phyloP scores from a whole-genome alignment of 345 rosid genomes.

The Gossypium arboreum region DNA sequence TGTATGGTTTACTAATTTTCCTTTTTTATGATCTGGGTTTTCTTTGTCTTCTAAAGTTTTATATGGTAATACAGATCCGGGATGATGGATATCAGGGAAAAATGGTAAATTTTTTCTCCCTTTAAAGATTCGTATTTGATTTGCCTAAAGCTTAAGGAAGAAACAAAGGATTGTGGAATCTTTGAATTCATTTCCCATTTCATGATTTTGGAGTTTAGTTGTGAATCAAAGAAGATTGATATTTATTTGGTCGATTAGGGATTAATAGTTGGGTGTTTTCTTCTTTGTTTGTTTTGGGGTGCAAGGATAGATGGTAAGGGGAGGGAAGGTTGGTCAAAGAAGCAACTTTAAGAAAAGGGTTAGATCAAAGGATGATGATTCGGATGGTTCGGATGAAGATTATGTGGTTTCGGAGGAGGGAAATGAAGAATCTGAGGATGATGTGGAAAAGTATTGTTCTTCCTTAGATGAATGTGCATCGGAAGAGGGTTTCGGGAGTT shows the following conservation, averaged over 20 bases:
- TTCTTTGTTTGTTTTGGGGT: conserved; percentile 18
- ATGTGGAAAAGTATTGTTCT: conserved; percentile 46
- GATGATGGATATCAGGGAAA: conserved; percentile 19
- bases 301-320: conserved; percentile 70
- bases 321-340: conserved; percentile 49
- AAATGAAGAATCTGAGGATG: conserved; percentile 57
- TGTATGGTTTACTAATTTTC: not conserved
- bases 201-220: conserved; percentile 8
- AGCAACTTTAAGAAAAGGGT: conserved; percentile 43
- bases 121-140: conserved; percentile 32
- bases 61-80: conserved; percentile 26
- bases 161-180: conserved; percentile 20
- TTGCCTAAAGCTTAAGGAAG: conserved; percentile 27
- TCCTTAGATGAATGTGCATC: conserved; percentile 51
- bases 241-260: conserved; percentile 25
- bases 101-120: not conserved
- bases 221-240: conserved; percentile 21
- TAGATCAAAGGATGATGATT: conserved; percentile 52
- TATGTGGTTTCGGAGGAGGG: conserved; percentile 79
- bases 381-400: conserved; percentile 98
- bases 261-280: conserved; percentile 26
- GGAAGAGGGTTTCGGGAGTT: conserved; percentile 42
- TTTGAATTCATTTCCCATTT: conserved; percentile 25
- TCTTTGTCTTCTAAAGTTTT: conserved; percentile 22
- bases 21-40: conserved; percentile 30